Percentiles rank a stretch among this genome's conserved stretches.
These are phyloP conservation scores for Luffa acutangula DNA, from an alignment of 306 rosid genomes.

Conservation along the genomic window DNA sequence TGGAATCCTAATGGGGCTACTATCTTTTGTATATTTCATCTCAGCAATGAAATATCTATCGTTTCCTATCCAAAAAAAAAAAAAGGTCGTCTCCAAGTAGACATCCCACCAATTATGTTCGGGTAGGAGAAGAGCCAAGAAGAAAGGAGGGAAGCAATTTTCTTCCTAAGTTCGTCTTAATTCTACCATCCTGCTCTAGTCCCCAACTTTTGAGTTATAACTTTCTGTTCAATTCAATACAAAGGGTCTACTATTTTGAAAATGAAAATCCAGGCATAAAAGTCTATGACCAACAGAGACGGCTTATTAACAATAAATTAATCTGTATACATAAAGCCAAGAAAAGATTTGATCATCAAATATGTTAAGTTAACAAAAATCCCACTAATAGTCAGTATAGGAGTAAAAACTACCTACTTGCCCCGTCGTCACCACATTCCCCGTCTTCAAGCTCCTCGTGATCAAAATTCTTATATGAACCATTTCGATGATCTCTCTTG, in stretches of 20 bases:
- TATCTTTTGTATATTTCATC: not conserved
- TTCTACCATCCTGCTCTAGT: not conserved
- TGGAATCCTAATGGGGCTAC: too few relatives aligned
- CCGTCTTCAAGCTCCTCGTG: slow-evolving; percentile 67
- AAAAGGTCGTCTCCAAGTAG: not conserved
- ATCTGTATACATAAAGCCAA: not conserved
- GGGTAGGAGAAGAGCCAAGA: not conserved
- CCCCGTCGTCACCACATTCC: slow-evolving; percentile 58
- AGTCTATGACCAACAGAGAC: not conserved
- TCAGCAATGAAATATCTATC: too few relatives aligned
- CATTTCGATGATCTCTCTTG: slow-evolving; percentile 60
- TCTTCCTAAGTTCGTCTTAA: not conserved
- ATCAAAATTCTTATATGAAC: slow-evolving; percentile 51
- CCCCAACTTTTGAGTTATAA: not conserved
- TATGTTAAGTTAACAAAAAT: slow-evolving; percentile 3
- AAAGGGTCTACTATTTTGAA: not conserved
- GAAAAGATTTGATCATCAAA: slow-evolving; percentile 1
- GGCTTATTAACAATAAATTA: not conserved
- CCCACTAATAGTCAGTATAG: slow-evolving; percentile 6
- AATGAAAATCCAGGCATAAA: not conserved
- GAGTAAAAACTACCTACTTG: slow-evolving; percentile 42
- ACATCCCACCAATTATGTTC: not conserved
- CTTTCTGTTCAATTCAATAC: not conserved
- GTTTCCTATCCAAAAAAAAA: not conserved
- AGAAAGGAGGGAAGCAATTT: not conserved